A percentile compares a stretch with the other conserved stretches of the same genome.
Evolutionary conservation across 2,329 filamentous ascomycete species (phyloP).

Genomic region (Emericellopsis cladophorae): DNA sequence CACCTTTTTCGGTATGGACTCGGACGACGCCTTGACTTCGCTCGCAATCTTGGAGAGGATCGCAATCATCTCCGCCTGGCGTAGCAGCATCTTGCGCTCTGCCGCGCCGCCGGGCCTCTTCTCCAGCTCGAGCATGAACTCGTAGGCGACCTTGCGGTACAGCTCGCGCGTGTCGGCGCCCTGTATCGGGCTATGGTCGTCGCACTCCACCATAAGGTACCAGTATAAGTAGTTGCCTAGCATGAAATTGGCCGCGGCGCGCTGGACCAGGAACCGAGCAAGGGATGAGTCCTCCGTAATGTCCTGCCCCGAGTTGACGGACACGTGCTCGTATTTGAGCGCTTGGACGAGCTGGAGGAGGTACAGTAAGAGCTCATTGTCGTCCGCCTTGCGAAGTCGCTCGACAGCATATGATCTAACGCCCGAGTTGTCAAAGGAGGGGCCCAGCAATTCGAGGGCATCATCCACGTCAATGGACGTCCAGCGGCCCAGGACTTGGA

Average conservation of each 20-base stretch:
- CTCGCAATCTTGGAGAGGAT: conserved; percentile 80
- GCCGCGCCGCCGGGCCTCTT: conserved; percentile 57
- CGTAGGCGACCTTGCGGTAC: conserved; percentile 86
- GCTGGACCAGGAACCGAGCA: conserved; percentile 76
- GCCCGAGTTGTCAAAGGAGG: conserved; percentile 76
- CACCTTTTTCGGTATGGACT: conserved; percentile 67
- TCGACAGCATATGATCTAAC: conserved; percentile 92
- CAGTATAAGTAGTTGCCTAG: conserved; percentile 94
- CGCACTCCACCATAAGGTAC: conserved; percentile 97
- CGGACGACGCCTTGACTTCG: conserved; percentile 71
- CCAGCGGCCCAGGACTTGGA: conserved; percentile 85
- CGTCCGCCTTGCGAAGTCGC: conserved; percentile 79
- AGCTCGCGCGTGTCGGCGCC: conserved; percentile 65
- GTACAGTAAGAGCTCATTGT: conserved; percentile 83
- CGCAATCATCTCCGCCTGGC: conserved; percentile 82
- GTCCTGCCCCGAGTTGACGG: conserved; percentile 41
- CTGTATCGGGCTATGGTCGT: conserved; percentile 69
- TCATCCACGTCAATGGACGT: conserved; percentile 96
- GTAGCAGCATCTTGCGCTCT: conserved; percentile 61
- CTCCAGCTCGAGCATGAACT: conserved; percentile 86
- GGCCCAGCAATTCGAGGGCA: conserved; percentile 83
- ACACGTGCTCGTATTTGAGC: conserved; percentile 80
- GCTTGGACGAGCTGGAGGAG: conserved; percentile 91
- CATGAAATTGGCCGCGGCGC: conserved; percentile 78
- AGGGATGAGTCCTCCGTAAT: conserved; percentile 66